Evolutionary conservation across 2,329 filamentous ascomycete genomes (phyloP), one percentile per base, ranked within the genome.

Genomic region (Penicillium thymicola): DNA sequence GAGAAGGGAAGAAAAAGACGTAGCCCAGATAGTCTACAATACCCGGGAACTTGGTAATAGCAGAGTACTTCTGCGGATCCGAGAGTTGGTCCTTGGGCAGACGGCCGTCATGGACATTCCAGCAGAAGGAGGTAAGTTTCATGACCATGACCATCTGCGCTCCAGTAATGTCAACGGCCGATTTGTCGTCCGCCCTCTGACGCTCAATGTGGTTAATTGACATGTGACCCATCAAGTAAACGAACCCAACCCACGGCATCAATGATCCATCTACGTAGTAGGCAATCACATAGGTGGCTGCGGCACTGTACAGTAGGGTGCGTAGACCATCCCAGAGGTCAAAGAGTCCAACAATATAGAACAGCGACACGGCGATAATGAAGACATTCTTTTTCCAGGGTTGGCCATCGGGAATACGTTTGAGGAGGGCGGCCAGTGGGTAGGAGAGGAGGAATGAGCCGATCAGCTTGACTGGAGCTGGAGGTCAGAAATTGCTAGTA

Each of bases 61-160:
- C 89, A 30, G 90, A 86, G 62, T 92, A 89, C 69, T 88, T 92
- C 72, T 99, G 94, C 44, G 89, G 85, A 48, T 94, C 90, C 0
- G 89, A 90, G n/a, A 99, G 83, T 56, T 92, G 85, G 42, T 88
- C 82, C 18, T 88, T 85, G 3, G 90, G 86, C 21, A 96, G 81
- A 57, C 88, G 86, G 21, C 94, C 95, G 72, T 99, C 94, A 67
- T 94, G 92, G 9, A 97, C 88, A 71, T 97, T 97, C 94, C 94
- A 99, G 78, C 91, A 96, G 71, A 99, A 99, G 5, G 93, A 89
- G 23, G 87, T 91, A 36, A 99, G 85, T 75, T 99, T 99, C 91
- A 99, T 99, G 61, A 97, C 88, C 65, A 97, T 78, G 34, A 99
- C 94, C 94, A 99, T 99, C 75, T 99, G 94, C 1, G 93, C 92